Percentiles rank a stretch among this genome's conserved stretches.
Evolutionary conservation across 305 asterid species (phyloP).

Genomic region (Fraxinus sp.): DNA sequence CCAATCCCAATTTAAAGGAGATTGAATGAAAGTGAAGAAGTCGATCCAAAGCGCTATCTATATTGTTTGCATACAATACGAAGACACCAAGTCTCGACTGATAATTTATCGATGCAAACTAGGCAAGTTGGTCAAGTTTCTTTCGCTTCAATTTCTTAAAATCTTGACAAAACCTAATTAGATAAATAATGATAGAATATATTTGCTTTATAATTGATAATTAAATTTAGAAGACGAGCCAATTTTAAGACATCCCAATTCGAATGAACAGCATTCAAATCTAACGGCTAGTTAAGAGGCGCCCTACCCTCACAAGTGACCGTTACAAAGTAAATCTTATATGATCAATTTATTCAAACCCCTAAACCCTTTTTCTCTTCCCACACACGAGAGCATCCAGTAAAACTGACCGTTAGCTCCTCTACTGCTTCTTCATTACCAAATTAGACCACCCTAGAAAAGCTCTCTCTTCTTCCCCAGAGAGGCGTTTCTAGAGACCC

Average conservation of each 20-base stretch:
- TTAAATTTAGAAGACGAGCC: neutral
- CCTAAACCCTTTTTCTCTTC: constrained; percentile 20
- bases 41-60: neutral
- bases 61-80: neutral
- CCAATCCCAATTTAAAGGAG: neutral
- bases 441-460: constrained; percentile 10
- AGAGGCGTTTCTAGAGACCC: constrained; percentile 29
- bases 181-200: neutral
- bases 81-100: neutral
- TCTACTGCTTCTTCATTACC: constrained; percentile 19
- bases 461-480: constrained; percentile 29
- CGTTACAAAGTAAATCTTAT: constrained; percentile 35
- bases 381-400: neutral
- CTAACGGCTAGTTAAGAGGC: constrained; percentile 44
- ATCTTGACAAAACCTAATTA: neutral
- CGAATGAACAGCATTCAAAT: neutral
- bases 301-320: constrained; percentile 32
- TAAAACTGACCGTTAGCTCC: constrained; percentile 27
- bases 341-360: constrained; percentile 16
- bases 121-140: neutral
- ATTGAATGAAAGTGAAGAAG: neutral
- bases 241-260: neutral
- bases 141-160: neutral
- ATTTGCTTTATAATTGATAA: neutral
- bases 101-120: neutral